Evolutionary conservation across 306 rosid species (phyloP).

Genomic region (Fragaria nilgerrensis): DNA sequence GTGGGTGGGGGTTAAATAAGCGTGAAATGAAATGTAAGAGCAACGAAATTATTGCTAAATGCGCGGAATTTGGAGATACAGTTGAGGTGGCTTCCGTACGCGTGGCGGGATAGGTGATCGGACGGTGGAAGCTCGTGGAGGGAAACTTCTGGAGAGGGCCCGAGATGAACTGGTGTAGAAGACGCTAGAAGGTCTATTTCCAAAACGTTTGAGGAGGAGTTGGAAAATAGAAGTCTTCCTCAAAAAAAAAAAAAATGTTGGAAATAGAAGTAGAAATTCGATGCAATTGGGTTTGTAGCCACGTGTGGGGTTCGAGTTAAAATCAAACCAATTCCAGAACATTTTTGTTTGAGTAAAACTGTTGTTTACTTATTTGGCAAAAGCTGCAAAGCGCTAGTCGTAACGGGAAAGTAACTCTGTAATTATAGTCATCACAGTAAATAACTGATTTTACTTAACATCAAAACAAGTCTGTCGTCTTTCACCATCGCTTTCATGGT

Average conservation of each 20-base stretch:
- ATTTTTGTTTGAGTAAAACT: no score
- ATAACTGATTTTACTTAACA: no score
- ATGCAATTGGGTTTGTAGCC: background rate
- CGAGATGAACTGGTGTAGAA: conserved; percentile 23
- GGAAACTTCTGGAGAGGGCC: conserved; percentile 38
- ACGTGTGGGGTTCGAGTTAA: background rate
- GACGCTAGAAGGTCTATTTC: conserved; percentile 27
- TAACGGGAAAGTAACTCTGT: no score
- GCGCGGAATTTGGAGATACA: conserved; percentile 4
- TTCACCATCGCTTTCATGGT: no score
- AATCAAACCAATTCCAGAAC: no score
- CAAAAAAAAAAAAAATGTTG: background rate
- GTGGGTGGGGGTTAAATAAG: conserved; percentile 22
- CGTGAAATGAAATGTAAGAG: background rate
- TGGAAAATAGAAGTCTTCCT: background rate
- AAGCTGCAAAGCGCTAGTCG: no score
- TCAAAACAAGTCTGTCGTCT: no score
- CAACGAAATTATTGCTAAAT: conserved; percentile 1
- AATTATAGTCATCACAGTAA: no score
- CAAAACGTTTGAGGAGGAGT: no score
- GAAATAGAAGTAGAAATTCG: background rate
- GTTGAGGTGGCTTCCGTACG: background rate
- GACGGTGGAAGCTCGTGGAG: background rate
- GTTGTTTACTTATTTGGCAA: no score
- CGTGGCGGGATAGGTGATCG: conserved; percentile 31